Conservation (phyloP, 345 rosid genomes). For the Dovyalis caffra region DNA sequence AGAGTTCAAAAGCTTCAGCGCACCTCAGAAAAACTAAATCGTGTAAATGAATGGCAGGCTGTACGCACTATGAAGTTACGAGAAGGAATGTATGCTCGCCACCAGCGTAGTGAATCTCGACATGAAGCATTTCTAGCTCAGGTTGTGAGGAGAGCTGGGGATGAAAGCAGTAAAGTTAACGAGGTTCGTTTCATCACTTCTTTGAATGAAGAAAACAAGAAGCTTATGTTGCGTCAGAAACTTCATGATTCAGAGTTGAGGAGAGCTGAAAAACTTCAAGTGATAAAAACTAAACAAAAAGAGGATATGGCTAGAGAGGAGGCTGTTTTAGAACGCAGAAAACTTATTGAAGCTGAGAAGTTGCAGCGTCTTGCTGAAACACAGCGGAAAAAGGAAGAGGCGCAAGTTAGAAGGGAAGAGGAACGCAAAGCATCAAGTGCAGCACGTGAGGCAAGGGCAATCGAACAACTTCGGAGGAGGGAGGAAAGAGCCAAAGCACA, state of each 20-base stretch:
- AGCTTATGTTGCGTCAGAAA: constrained; percentile 72
- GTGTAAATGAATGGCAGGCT: constrained; percentile 81
- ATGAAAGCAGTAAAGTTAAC: constrained; percentile 80
- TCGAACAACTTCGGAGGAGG: constrained; percentile 70
- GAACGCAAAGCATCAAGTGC: constrained; percentile 83
- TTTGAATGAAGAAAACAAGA: constrained; percentile 75
- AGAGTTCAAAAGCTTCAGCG: constrained; percentile 78
- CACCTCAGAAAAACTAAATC: constrained; percentile 63
- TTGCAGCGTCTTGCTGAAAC: constrained; percentile 78
- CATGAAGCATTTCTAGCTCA: constrained; percentile 82
- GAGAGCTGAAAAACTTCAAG: constrained; percentile 74
- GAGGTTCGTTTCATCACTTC: constrained; percentile 85
- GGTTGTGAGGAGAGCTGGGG: constrained; percentile 82
- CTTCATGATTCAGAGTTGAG: constrained; percentile 72
- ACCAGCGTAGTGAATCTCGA: constrained; percentile 67
- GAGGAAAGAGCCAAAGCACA: constrained; percentile 78
- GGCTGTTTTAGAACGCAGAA: constrained; percentile 73
- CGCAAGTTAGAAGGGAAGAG: constrained; percentile 79
- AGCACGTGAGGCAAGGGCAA: constrained; percentile 69
- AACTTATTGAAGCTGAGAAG: constrained; percentile 77
- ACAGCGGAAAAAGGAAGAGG: constrained; percentile 77
- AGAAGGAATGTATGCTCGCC: constrained; percentile 80
- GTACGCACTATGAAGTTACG: constrained; percentile 65
- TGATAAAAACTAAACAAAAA: constrained; percentile 61
- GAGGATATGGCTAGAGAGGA: constrained; percentile 82